A percentile compares a stretch with the other conserved stretches of the same genome.
These are phyloP conservation scores for Solanum chiquidenum DNA, from an alignment of 257 asterid species.

Conservation along the genomic window DNA sequence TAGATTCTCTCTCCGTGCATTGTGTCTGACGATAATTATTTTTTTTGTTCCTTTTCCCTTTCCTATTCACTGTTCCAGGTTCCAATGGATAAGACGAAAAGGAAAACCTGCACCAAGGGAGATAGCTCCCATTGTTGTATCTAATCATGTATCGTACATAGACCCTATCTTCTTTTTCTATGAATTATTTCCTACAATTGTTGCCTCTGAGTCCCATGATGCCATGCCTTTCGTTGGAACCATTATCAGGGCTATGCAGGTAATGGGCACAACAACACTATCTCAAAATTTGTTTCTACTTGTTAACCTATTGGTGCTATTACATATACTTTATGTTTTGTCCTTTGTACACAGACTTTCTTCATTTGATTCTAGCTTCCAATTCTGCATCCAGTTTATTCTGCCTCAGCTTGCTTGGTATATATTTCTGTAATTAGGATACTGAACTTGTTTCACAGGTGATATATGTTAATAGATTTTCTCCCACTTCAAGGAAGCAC, in stretches of 20 bases:
- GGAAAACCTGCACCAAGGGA: constrained; percentile 93
- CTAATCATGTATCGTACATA: constrained; percentile 85
- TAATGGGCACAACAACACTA: constrained; percentile 9
- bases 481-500: constrained; percentile 75
- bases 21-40: neutral
- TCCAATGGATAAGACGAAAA: constrained; percentile 93
- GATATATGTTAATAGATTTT: constrained; percentile 87
- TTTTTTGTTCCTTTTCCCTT: neutral
- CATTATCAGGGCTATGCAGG: constrained; percentile 99
- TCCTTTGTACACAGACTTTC: neutral
- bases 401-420: neutral
- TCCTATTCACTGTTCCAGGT: constrained; percentile 35
- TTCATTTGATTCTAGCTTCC: neutral
- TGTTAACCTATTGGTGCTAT: neutral
- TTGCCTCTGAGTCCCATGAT: constrained; percentile 89
- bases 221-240: constrained; percentile 98
- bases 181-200: constrained; percentile 89
- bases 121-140: constrained; percentile 88
- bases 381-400: neutral
- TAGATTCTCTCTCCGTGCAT: neutral
- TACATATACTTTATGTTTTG: neutral
- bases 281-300: neutral
- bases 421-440: neutral
- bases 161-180: constrained; percentile 97
- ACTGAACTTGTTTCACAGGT: constrained; percentile 45